Evolutionary conservation across 1,284 basidiomycete species (phyloP).

Genomic region (Ceratobasidium sp.): DNA sequence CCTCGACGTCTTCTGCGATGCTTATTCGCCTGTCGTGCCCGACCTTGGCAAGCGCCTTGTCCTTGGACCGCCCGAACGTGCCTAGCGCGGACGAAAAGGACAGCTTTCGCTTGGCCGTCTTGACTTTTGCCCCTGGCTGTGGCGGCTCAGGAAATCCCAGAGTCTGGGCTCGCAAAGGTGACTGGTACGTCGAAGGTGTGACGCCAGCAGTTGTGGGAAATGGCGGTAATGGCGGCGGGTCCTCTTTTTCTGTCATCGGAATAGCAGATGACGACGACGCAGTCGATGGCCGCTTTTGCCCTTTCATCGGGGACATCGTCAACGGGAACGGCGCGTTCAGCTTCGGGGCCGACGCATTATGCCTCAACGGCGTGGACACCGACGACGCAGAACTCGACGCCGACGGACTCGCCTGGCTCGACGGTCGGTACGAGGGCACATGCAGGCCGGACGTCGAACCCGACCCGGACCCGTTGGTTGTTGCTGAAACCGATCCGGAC

Average conservation of each 20-base stretch:
- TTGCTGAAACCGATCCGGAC: conserved; percentile 42
- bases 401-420: conserved; percentile 27
- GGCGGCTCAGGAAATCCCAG: conserved; percentile 8
- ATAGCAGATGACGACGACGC: conserved; percentile 9
- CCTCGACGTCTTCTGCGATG: conserved; percentile 34
- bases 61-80: conserved; percentile 8
- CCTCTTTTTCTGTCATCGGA: neutral
- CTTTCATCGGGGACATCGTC: conserved; percentile 33
- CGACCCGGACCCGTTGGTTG: conserved; percentile 30
- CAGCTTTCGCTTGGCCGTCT: conserved; percentile 13
- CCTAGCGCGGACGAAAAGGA: conserved; percentile 18
- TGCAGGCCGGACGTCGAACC: conserved; percentile 34
- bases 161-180: conserved; percentile 4
- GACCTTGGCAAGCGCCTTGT: conserved; percentile 17
- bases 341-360: conserved; percentile 29
- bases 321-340: conserved; percentile 37
- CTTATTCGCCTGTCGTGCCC: conserved; percentile 33
- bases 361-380: conserved; percentile 38
- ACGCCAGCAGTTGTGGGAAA: neutral
- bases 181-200: neutral
- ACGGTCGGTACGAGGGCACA: conserved; percentile 29
- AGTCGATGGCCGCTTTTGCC: conserved; percentile 17
- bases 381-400: conserved; percentile 32
- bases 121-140: neutral
- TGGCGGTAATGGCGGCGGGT: neutral